phyloP scores from a whole-genome alignment of 306 rosid genomes.

The Mimosa bimucronata region DNA sequence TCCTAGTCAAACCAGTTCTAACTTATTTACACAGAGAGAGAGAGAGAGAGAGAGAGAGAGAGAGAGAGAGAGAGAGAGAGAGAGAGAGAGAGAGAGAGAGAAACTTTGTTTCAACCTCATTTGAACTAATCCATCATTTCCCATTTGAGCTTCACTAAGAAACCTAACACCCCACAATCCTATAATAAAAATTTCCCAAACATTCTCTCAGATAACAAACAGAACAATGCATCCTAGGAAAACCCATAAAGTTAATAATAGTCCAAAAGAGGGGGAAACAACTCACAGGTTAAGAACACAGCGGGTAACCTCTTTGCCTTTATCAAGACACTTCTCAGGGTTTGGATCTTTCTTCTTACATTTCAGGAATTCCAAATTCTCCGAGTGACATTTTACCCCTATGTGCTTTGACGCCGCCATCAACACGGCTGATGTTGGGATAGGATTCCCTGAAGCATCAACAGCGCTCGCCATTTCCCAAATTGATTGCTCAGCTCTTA shows the following conservation, averaged over 20 bases:
- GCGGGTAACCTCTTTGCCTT: conserved; percentile 87
- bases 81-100: too few relatives aligned
- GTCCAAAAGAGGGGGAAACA: background rate
- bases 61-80: too few relatives aligned
- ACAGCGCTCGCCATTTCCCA: conserved; percentile 73
- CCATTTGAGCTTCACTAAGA: background rate
- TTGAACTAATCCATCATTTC: background rate
- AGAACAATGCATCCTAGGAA: background rate
- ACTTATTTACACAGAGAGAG: conserved; percentile 1
- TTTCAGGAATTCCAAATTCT: conserved; percentile 83
- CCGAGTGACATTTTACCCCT: conserved; percentile 67
- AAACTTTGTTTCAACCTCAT: background rate
- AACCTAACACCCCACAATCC: background rate
- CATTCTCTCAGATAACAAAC: conserved; percentile 15
- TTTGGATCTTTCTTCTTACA: conserved; percentile 90
- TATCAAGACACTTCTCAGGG: conserved; percentile 91
- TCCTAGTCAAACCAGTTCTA: conserved; percentile 3
- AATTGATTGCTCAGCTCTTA: conserved; percentile 32
- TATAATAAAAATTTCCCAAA: background rate
- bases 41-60: too few relatives aligned
- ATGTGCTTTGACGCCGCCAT: conserved; percentile 95
- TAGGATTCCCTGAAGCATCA: conserved; percentile 85
- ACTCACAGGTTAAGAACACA: conserved; percentile 88
- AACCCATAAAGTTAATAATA: background rate
- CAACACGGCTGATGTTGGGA: conserved; percentile 89